Evolutionary conservation across 345 rosid genomes (phyloP).

Genomic region (Punica granatum): DNA sequence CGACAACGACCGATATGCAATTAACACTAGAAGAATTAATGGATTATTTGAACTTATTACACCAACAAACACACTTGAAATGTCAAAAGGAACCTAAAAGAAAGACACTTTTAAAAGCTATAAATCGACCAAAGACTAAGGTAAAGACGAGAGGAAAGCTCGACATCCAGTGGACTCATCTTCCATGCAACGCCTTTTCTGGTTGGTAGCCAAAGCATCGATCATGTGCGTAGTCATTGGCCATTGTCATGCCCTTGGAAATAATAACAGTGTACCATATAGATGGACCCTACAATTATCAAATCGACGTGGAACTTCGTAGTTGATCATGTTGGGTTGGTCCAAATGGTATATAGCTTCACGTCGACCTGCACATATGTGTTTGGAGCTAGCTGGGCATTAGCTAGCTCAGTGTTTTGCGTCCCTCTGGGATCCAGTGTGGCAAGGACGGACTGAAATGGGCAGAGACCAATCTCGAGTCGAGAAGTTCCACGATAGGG

Average conservation of each 20-base stretch:
- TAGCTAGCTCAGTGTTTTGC: neutral
- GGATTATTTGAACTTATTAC: neutral
- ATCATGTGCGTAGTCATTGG: neutral
- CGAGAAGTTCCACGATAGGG: slow-evolving; percentile 34
- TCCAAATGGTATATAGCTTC: neutral
- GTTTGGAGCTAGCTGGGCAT: neutral
- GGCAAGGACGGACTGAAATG: slow-evolving; percentile 32
- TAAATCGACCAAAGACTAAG: neutral
- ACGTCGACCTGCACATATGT: neutral
- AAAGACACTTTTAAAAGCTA: slow-evolving; percentile 8
- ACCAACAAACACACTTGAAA: neutral
- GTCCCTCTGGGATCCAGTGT: slow-evolving; percentile 26
- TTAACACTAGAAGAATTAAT: neutral
- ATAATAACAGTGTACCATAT: neutral
- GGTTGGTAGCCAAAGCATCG: neutral
- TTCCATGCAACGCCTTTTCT: neutral
- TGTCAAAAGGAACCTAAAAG: neutral
- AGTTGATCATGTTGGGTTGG: neutral
- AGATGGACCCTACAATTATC: neutral
- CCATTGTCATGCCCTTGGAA: neutral
- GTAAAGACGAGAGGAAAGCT: slow-evolving; percentile 1
- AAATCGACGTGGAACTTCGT: neutral
- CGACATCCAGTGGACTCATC: neutral
- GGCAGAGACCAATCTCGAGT: slow-evolving; percentile 26
- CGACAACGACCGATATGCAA: slow-evolving; percentile 7